phyloP scores from a whole-genome alignment of 805 yeast genomes.

The Candida ipomoeae region DNA sequence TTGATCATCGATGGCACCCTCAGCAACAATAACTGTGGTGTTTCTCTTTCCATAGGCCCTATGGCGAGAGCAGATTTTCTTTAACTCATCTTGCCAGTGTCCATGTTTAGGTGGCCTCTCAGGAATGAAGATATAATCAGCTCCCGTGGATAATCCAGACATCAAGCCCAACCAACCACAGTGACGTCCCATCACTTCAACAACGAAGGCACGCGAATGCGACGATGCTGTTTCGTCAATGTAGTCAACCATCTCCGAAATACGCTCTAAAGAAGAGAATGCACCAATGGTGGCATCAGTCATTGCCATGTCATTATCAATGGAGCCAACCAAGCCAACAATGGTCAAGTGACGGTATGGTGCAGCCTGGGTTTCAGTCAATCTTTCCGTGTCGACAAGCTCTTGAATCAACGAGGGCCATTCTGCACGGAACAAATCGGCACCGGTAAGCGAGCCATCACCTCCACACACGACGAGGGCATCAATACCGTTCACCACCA shows the following conservation, averaged over 20 bases:
- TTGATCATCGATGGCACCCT: constrained; percentile 88
- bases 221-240: constrained; percentile 97
- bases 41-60: constrained; percentile 86
- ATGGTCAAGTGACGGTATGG: constrained; percentile 72
- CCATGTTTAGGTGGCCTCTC: constrained; percentile 79
- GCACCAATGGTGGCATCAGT: constrained; percentile 98
- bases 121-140: constrained; percentile 91
- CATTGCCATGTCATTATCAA: constrained; percentile 96
- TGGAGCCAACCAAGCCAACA: constrained; percentile 93
- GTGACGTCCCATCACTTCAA: constrained; percentile 98
- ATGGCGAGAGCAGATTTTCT: constrained; percentile 70
- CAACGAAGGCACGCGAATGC: constrained; percentile 94
- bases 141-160: constrained; percentile 97
- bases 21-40: constrained; percentile 95
- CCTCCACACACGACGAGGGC: constrained; percentile 97
- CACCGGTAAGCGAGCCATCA: constrained; percentile 97
- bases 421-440: constrained; percentile 87
- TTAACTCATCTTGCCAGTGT: constrained; percentile 79
- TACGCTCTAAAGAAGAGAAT: constrained; percentile 86
- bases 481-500: constrained; percentile 85
- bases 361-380: constrained; percentile 57
- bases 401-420: constrained; percentile 89
- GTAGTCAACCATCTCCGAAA: constrained; percentile 90
- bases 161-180: constrained; percentile 98
- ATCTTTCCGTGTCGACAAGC: constrained; percentile 49